Conservation (phyloP, 2,329 filamentous ascomycete genomes). For the Didymella keratinophila region DNA sequence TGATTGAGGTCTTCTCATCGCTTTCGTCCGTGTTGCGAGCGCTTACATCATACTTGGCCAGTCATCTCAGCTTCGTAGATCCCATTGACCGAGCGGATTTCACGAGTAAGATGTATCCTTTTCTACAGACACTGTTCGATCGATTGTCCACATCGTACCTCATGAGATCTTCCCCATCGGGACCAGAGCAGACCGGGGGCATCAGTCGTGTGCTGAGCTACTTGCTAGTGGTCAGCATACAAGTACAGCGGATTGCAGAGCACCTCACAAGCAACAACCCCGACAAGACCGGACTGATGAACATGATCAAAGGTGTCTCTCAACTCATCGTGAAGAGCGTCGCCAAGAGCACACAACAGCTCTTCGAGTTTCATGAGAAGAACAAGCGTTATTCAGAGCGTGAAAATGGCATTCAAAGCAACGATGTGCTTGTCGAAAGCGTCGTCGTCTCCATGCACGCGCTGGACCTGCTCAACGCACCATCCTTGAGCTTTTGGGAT, state of each 20-base stretch:
- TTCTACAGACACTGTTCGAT: constrained; percentile 50
- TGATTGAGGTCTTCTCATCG: constrained; percentile 12
- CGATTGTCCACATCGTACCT: not conserved
- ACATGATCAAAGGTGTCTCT: constrained; percentile 47
- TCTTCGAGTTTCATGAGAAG: constrained; percentile 57
- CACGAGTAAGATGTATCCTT: constrained; percentile 51
- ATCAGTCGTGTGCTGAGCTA: constrained; percentile 36
- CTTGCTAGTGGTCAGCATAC: constrained; percentile 40
- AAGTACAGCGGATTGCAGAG: constrained; percentile 44
- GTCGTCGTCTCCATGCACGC: constrained; percentile 58
- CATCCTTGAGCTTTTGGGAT: constrained; percentile 54
- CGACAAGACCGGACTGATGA: constrained; percentile 29
- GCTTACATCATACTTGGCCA: constrained; percentile 59
- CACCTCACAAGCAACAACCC: constrained; percentile 31
- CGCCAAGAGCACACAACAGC: constrained; percentile 43
- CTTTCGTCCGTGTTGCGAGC: constrained; percentile 51
- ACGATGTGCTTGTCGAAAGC: constrained; percentile 55
- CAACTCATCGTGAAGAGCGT: constrained; percentile 50
- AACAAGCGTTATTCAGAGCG: constrained; percentile 52
- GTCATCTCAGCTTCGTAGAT: constrained; percentile 61
- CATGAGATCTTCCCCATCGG: not conserved
- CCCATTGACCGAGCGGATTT: constrained; percentile 61
- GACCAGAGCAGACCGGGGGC: not conserved
- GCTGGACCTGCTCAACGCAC: constrained; percentile 42
- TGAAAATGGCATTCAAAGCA: constrained; percentile 59